Evolutionary conservation across 805 yeast genomes (phyloP).

Genomic region (Teunomyces gatunensis): DNA sequence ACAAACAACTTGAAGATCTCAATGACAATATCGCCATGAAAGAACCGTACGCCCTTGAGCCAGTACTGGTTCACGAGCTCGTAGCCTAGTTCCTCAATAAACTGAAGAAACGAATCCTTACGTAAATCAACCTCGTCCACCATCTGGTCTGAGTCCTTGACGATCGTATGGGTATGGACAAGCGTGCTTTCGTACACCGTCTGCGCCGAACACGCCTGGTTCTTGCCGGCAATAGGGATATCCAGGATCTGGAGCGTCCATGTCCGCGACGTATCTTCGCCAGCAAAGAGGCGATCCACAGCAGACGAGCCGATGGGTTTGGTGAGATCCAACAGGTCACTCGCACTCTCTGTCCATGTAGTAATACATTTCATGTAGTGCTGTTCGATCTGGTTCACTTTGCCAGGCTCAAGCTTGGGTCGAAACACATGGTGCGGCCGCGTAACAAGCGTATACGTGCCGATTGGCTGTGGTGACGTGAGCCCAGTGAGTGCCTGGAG

Average conservation of each 20-base stretch:
- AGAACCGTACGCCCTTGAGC: slow-evolving; percentile 59
- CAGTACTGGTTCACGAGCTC: slow-evolving; percentile 59
- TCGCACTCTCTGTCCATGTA: slow-evolving; percentile 37
- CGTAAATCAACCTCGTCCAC: neutral
- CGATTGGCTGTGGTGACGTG: slow-evolving; percentile 40
- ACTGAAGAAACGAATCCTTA: slow-evolving; percentile 39
- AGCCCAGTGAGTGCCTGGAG: slow-evolving; percentile 53
- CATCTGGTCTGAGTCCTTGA: neutral
- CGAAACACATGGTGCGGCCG: slow-evolving; percentile 50
- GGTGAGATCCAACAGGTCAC: slow-evolving; percentile 21
- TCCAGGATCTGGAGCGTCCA: slow-evolving; percentile 71
- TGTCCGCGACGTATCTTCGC: slow-evolving; percentile 20
- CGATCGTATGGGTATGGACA: slow-evolving; percentile 46
- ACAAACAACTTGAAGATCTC: slow-evolving; percentile 52
- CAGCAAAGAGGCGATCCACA: slow-evolving; percentile 30
- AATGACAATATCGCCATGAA: slow-evolving; percentile 58
- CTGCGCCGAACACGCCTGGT: slow-evolving; percentile 59
- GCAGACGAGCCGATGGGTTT: slow-evolving; percentile 22
- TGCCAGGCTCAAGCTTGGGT: slow-evolving; percentile 55
- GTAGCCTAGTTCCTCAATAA: slow-evolving; percentile 69
- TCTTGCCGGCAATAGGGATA: slow-evolving; percentile 73
- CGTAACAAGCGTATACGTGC: slow-evolving; percentile 49
- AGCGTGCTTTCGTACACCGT: slow-evolving; percentile 62
- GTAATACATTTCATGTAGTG: slow-evolving; percentile 50
- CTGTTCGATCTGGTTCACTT: slow-evolving; percentile 56